Base-by-base conservation (phyloP, 441 rosid species). In the Adansonia madagascariensis region DNA sequence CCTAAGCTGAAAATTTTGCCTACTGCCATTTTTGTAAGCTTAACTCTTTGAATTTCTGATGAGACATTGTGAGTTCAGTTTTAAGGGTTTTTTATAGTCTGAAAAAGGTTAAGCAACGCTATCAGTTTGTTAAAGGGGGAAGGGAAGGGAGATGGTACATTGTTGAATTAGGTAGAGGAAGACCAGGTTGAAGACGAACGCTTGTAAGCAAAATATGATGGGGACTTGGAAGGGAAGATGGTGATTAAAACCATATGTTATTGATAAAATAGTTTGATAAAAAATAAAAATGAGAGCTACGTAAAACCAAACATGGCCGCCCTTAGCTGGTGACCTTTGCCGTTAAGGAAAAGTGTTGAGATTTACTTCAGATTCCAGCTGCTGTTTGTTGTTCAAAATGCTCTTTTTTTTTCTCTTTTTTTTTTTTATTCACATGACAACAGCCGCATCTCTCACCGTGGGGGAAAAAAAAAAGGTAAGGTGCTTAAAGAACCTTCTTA, bases 181-280 rank as follows among this genome's bases (percentile, higher is more conserved):
- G 71, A 63, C 46, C 17, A 50, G 78, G 82, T 41, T 52, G 68
- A 53, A 78, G 24, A 70, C 73, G 73, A 79, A 84, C 63, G 73
- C 86, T 84, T 81, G 80, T 69, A 76, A 78, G 84, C 80, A 80
- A 83, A 41, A 75, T 24, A 53, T 61, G 76, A 78, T 1, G 63
- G 68, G 79, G 73, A 76, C 73, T 76, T 55, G 35, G 18, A 82
- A 74, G 17, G 44, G 60, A 75, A 35, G 9, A 55, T 2, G 6
- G 39, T 44, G 31, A 24, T 39, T 14, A 61, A 56, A 67, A 74
- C 35, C 69, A 31, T 18, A 15, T 8, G 44, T 17, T 35, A 5
- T 56, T 56, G 65, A 76, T 57, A 10, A 62, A 44, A 52, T 27
- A n/a, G 20, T 44, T 0, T 0, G 59, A 31, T 31, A 31, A 31